A percentile compares a stretch with the other conserved stretches of the same genome.
phyloP scores from a whole-genome alignment of 108 stramenopile genomes.

The Craspedostauros australis region DNA sequence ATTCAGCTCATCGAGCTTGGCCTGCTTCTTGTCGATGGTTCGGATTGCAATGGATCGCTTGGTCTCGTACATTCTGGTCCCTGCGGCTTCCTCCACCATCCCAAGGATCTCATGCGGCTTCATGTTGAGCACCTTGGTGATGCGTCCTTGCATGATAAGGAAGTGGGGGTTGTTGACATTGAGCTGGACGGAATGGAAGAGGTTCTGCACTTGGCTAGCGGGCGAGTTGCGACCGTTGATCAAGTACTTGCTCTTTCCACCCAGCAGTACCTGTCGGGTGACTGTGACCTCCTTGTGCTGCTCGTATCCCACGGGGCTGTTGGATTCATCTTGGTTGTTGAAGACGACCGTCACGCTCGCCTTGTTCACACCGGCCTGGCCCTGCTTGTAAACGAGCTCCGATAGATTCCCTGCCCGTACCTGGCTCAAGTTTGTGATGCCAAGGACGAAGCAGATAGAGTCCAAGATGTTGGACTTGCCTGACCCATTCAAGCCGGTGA shows the following conservation, averaged over 20 bases:
- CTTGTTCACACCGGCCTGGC: constrained; percentile 98
- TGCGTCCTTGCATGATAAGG: constrained; percentile 98
- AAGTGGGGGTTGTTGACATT: constrained; percentile 99
- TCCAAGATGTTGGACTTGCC: constrained; percentile 99
- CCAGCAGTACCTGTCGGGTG: constrained; percentile 94
- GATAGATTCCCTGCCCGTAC: constrained; percentile 96
- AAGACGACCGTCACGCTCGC: constrained; percentile 95
- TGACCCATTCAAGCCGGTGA: constrained; percentile 98
- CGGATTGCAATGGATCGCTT: constrained; percentile 92
- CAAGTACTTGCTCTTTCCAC: constrained; percentile 97
- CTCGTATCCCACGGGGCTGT: constrained; percentile 94
- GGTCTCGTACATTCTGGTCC: constrained; percentile 99
- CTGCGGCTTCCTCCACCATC: constrained; percentile 99
- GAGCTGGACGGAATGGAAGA: constrained; percentile 99
- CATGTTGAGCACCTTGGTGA: constrained; percentile 99
- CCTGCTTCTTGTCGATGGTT: constrained; percentile 98
- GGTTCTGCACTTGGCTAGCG: constrained; percentile 91
- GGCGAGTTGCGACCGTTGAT: constrained; percentile 94
- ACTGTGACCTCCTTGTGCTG: constrained; percentile 89
- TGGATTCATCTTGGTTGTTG: constrained; percentile 86
- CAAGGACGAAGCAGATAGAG: constrained; percentile 98
- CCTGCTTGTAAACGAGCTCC: constrained; percentile 99
- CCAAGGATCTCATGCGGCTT: constrained; percentile 97
- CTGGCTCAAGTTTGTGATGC: constrained; percentile 95
- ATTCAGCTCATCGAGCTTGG: constrained; percentile 97